A percentile compares a stretch with the other conserved stretches of the same genome.
These are phyloP conservation scores for Thuja plicata DNA, from an alignment of 83 land plant genomes.

Conservation along the genomic window DNA sequence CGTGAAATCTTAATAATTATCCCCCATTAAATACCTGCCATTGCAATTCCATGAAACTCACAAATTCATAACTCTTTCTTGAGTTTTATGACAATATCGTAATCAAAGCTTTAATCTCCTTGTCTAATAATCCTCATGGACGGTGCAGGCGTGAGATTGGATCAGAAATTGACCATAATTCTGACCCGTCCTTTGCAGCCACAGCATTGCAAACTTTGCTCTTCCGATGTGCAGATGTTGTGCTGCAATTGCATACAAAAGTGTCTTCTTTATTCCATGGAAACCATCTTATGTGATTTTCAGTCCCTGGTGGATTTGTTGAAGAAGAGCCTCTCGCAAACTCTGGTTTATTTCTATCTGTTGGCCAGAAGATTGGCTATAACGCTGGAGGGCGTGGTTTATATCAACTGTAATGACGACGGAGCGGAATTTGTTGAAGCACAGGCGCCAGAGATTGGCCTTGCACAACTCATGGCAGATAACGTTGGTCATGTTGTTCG, in stretches of 20 bases:
- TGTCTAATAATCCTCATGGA: too few species aligned
- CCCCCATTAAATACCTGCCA: too few species aligned
- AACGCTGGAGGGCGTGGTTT: not conserved
- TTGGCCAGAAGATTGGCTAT: not conserved
- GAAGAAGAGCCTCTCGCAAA: not conserved
- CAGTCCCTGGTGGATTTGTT: too few species aligned
- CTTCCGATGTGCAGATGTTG: slow-evolving; percentile 8
- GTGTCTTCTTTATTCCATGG: not conserved
- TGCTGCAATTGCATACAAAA: not conserved
- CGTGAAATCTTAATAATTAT: too few species aligned
- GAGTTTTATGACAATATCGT: too few species aligned
- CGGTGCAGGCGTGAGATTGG: not conserved
- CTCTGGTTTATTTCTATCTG: too few species aligned
- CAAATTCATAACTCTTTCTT: too few species aligned
- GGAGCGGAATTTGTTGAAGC: not conserved
- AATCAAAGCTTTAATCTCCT: too few species aligned
- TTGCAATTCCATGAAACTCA: too few species aligned
- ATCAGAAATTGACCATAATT: not conserved
- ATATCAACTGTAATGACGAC: not conserved
- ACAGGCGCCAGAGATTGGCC: not conserved
- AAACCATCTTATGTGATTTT: not conserved
- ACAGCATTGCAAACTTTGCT: not conserved
- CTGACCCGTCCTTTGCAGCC: not conserved
- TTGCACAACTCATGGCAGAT: not conserved
- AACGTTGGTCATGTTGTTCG: not conserved